A percentile compares a stretch with the other conserved stretches of the same genome.
Evolutionary conservation across 805 yeast genomes (phyloP).

Genomic region (Isabelozyma gotoi): DNA sequence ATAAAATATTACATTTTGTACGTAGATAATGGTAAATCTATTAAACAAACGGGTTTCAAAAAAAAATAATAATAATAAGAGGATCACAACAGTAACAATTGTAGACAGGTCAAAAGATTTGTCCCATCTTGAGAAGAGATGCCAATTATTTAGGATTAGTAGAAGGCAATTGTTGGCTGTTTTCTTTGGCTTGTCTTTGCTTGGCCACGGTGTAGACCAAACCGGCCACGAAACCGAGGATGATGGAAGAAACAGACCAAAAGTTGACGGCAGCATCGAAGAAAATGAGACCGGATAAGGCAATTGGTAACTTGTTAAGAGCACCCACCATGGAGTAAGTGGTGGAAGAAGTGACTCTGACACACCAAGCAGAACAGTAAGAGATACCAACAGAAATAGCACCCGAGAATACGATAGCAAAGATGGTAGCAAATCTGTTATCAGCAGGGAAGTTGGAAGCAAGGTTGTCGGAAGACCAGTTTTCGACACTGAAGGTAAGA

Average conservation of each 20-base stretch:
- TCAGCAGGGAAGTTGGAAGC: slow-evolving; percentile 75
- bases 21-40: not conserved
- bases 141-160: not conserved
- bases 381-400: slow-evolving; percentile 95
- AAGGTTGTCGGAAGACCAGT: slow-evolving; percentile 86
- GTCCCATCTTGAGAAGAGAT: too few relatives aligned
- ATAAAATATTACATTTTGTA: too few relatives aligned
- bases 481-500: slow-evolving; percentile 78
- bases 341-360: slow-evolving; percentile 96
- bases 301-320: slow-evolving; percentile 95
- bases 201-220: slow-evolving; percentile 94
- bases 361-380: slow-evolving; percentile 99
- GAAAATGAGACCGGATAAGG: slow-evolving; percentile 90
- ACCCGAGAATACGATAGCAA: slow-evolving; percentile 90
- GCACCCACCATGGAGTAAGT: slow-evolving; percentile 99
- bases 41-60: not conserved
- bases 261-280: slow-evolving; percentile 95
- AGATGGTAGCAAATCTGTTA: slow-evolving; percentile 63
- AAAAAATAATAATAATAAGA: too few relatives aligned
- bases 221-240: slow-evolving; percentile 94
- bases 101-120: too few relatives aligned
- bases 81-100: not conserved
- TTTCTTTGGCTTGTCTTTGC: slow-evolving; percentile 72
- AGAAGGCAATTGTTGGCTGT: slow-evolving; percentile 30
- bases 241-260: slow-evolving; percentile 85